These are phyloP conservation scores for Luvunga scandens DNA, from an alignment of 345 rosid species.

Conservation along the genomic window DNA sequence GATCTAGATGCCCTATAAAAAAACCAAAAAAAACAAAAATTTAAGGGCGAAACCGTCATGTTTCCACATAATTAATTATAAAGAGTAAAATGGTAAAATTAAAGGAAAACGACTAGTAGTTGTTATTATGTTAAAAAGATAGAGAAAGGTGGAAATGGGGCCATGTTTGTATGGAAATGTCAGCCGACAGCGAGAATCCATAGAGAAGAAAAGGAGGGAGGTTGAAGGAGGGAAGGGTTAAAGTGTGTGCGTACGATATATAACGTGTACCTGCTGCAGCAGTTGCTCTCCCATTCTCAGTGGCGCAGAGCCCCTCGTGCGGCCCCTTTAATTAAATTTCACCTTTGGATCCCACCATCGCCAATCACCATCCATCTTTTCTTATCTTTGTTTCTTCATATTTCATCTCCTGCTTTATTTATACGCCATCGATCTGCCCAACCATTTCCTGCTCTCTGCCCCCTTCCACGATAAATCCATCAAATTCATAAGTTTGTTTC, in stretches of 20 bases:
- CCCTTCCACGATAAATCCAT: not conserved
- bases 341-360: not conserved
- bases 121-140: not conserved
- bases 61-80: no score
- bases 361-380: not conserved
- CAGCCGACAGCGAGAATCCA: constrained; percentile 51
- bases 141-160: not conserved
- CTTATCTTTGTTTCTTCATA: not conserved
- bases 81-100: not conserved
- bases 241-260: not conserved
- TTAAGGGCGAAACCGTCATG: no score
- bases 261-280: constrained; percentile 1
- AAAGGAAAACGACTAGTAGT: not conserved
- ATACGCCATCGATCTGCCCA: not conserved
- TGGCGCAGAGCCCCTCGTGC: constrained; percentile 34
- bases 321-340: constrained; percentile 14
- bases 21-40: no score
- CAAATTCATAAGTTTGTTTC: no score
- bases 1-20: no score
- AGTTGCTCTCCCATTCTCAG: constrained; percentile 5
- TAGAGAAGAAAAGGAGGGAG: not conserved
- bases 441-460: not conserved
- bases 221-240: not conserved
- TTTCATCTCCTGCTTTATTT: not conserved
- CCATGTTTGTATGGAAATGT: constrained; percentile 11